A percentile compares a stretch with the other conserved stretches of the same genome.
phyloP scores from a whole-genome alignment of 805 yeast genomes.

The Ogataea corticis region DNA sequence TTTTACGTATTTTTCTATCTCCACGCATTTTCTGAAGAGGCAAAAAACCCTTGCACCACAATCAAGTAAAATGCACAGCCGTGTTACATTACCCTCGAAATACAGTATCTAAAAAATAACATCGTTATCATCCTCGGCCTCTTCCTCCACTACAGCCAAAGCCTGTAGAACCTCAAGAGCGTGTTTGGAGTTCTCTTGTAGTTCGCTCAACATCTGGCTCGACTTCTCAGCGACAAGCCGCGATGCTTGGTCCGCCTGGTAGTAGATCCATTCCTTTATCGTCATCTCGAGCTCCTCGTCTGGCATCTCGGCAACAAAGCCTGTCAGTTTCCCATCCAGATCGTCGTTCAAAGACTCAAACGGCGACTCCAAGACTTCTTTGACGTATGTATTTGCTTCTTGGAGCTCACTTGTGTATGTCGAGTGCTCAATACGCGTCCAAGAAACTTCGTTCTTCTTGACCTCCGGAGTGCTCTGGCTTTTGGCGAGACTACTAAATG shows the following conservation, averaged over 20 bases:
- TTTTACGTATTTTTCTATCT: not conserved
- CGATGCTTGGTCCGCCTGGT: conserved; percentile 56
- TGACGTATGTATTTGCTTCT: conserved; percentile 32
- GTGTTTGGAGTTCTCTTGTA: conserved; percentile 47
- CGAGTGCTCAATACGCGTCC: conserved; percentile 34
- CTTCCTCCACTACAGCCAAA: conserved; percentile 33
- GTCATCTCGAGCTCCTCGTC: conserved; percentile 67
- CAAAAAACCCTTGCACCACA: conserved; percentile 12
- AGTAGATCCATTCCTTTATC: conserved; percentile 66
- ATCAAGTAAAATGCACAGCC: not conserved
- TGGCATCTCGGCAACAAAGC: conserved; percentile 69
- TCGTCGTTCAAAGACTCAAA: conserved; percentile 54
- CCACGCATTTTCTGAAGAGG: conserved; percentile 1
- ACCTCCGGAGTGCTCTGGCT: conserved; percentile 24
- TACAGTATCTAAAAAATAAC: conserved; percentile 11
- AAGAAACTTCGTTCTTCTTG: conserved; percentile 3
- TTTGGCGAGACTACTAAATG: conserved; percentile 8
- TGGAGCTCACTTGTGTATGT: conserved; percentile 31
- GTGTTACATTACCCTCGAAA: not conserved
- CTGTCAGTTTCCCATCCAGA: conserved; percentile 61
- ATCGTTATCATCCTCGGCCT: conserved; percentile 14
- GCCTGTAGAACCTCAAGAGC: conserved; percentile 47
- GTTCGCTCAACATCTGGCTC: conserved; percentile 46
- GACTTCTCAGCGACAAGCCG: conserved; percentile 47
- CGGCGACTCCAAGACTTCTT: conserved; percentile 32